A percentile compares a stretch with the other conserved stretches of the same genome.
Conservation (phyloP, 805 yeast genomes). For the Yamadazyma nakazawae region DNA sequence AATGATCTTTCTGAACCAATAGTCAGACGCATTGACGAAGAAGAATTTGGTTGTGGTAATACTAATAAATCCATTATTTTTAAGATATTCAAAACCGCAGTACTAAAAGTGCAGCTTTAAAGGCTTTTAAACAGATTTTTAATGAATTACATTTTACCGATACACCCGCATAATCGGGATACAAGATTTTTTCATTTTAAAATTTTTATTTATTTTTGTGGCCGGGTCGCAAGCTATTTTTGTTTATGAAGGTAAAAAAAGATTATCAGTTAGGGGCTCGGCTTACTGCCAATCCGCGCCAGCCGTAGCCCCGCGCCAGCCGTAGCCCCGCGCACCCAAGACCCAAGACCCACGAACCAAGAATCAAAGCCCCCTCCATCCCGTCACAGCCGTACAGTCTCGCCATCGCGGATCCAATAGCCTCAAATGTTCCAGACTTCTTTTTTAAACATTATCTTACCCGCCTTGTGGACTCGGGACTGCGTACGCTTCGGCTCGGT, state of each 20-base stretch:
- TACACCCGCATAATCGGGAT: constrained; percentile 1
- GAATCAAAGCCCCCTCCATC: not conserved
- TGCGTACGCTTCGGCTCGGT: no score
- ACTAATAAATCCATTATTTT: constrained; percentile 3
- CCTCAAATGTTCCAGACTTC: no score
- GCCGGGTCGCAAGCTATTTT: not conserved
- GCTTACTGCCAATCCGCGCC: not conserved
- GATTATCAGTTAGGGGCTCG: not conserved
- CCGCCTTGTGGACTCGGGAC: no score
- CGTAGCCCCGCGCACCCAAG: not conserved
- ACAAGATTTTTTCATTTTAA: not conserved
- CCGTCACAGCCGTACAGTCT: no score
- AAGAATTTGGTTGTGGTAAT: constrained; percentile 2
- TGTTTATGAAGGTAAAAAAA: not conserved
- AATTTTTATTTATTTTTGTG: not conserved
- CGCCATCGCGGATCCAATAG: no score
- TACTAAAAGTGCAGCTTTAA: not conserved
- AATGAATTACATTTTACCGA: not conserved
- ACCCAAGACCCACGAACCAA: not conserved
- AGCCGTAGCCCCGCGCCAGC: not conserved
- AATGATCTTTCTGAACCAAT: constrained; percentile 4
- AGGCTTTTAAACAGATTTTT: constrained; percentile 1
- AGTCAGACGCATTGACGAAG: constrained; percentile 1
- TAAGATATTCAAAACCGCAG: not conserved
- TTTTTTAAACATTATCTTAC: no score